Evolutionary conservation across 129 eudicot genomes (phyloP), one percentile per base, ranked within the genome.

Genomic region (Cynara cardunculus): DNA sequence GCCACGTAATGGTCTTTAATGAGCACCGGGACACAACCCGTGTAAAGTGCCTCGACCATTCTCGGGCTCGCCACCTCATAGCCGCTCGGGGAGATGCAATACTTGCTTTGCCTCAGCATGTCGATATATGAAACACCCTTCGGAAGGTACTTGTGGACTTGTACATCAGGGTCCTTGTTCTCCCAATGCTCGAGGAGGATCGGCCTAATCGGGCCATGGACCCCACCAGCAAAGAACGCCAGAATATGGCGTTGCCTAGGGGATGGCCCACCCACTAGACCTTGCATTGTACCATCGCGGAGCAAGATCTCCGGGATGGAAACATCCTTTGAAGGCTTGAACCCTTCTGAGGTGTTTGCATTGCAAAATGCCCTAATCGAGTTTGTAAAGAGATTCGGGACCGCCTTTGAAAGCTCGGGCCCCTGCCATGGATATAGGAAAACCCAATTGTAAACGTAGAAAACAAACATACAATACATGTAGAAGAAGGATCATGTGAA

Each of bases 21-120:
- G 68, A 92, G 65, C 28, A 92, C 93, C 6, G 97, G 97, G 12
- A 92, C 81, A 13, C 97, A 92, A 6, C 82, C 97, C 0, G 94
- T 86, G 76, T 83, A 86, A 22, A 88, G 84, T 0, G 92, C 85
- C 80, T 88, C 88, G 19, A 86, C 85, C 65, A 88, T 46, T 77
- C 89, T 81, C 0, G 92, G 88, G 74, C 89, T 84, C n/a, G 92
- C 92, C 26, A 88, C 92, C 64, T 88, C 89, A 21, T 82, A 88
- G 13, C 92, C 92, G 67, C 90, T 86, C 14, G 90, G 86, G 32
- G 89, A 89, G 30, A 89, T 76, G 80, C 89, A 89, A 25, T 46
- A 88, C 83, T 21, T 86, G 66, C 87, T 86, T 77, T 86, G 75
- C 14, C 85, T 72, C 78, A 88, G 41, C 83, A 73, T 73, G 19